phyloP scores from a whole-genome alignment of 2,329 filamentous ascomycete species.

The Aspergillus tanneri region DNA sequence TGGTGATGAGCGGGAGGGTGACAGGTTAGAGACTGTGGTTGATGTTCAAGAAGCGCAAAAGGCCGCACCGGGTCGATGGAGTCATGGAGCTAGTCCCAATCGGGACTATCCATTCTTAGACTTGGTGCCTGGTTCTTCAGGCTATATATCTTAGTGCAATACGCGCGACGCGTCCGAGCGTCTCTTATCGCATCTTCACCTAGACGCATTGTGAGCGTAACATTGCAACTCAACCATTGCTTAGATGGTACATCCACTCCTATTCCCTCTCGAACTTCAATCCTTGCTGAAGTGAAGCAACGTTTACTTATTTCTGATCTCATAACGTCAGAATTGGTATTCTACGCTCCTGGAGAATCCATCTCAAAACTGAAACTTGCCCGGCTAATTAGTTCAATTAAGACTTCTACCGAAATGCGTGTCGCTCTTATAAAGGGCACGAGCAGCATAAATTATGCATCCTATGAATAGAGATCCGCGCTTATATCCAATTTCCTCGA shows the following conservation, averaged over 20 bases:
- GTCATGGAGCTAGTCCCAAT: constrained; percentile 32
- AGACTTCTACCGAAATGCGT: constrained; percentile 26
- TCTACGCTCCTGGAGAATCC: neutral
- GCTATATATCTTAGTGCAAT: too few species aligned
- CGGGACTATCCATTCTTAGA: constrained; percentile 25
- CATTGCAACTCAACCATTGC: neutral
- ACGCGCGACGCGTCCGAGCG: constrained; percentile 34
- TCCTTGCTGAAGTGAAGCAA: neutral
- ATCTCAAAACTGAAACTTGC: neutral
- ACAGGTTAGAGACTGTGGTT: constrained; percentile 27
- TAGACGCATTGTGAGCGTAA: neutral
- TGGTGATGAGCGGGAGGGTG: constrained; percentile 30
- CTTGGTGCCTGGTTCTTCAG: constrained; percentile 26
- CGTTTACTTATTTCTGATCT: too few species aligned
- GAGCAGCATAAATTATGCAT: constrained; percentile 18
- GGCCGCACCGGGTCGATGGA: constrained; percentile 28
- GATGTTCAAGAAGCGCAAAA: constrained; percentile 41
- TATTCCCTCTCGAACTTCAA: neutral
- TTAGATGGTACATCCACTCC: neutral
- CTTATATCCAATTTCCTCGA: constrained; percentile 47
- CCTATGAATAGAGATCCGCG: constrained; percentile 27
- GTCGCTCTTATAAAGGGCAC: constrained; percentile 19
- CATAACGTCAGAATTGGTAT: neutral
- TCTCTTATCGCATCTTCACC: constrained; percentile 15
- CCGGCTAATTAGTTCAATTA: constrained; percentile 7